Evolutionary conservation across 2,329 filamentous ascomycete species (phyloP), one percentile per base, ranked within the genome.

Genomic region (Penicillium nordicum): DNA sequence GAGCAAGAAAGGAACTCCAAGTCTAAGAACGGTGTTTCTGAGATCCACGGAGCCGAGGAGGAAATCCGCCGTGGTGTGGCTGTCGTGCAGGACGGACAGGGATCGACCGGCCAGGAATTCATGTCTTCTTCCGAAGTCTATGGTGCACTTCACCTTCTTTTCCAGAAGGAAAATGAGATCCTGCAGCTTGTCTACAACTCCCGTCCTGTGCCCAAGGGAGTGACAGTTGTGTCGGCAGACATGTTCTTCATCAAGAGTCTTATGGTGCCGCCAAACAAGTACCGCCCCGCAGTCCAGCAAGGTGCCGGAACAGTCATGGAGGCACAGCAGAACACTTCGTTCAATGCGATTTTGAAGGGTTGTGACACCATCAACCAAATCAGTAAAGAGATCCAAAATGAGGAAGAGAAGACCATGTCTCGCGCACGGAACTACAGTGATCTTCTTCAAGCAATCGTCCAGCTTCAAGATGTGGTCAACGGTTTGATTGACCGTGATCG

Each of bases 181-280:
- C 73, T 99, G 42, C 82, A 86, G 16, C 80, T 97, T n/a, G 78
- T 99, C 5, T 99, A 97, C 76, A 88, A 87, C 69, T 88, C 90
- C 18, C 86, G 88, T 56, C 85, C 88, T 5, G 68, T 73, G n/a
- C 78, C 81, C 5, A 86, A 84, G 69, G 84, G 81, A 54, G 76
- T 80, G 37, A 75, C 76, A 7, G 78, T 78, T 18, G 79, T 91
- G n/a, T 85, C 79, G 2, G 84, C 90, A 1, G 89, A 96, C 63
- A 96, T 97, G 87, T 97, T 99, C 76, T 99, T 99, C 76, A 80
- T 97, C 55, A 87, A 89, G 55, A 88, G 86, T 36, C 79, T 99
- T 50, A 80, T 97, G 14, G 91, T 99, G 0, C 92, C 95, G 2
- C 94, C 94, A 2, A 99, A 96, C 72, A 88, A 87, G 66, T 99